Evolutionary conservation across 148 eudicot species (phyloP), one percentile per base, ranked within the genome.

Genomic region (Fallopia convolvulus): DNA sequence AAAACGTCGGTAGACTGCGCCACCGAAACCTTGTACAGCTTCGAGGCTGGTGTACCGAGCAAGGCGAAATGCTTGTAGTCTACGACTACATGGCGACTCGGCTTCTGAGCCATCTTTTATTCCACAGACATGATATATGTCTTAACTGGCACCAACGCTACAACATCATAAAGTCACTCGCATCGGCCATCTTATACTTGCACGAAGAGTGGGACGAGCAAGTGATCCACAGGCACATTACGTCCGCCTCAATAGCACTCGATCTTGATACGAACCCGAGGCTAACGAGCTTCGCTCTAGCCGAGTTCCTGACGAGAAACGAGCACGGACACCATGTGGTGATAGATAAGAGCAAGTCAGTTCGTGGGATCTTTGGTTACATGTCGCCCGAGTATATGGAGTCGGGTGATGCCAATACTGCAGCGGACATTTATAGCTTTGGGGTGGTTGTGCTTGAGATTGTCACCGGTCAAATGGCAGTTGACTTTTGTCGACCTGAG

Each of bases 161-260:
- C 83, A 86, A 52, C 78, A 91, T 95, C 26, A 80, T 95, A 77
- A 87, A 80, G 79, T 90, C 99, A 12, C 94, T 95, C 15, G 98
- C 99, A 40, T 86, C 90, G 0, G 99, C 97, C 0, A 80, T 95
- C 61, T 75, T 86, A 1, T 95, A 95, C 75, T 89, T 95, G 12
- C 99, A 95, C 3, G 99, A 95, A 79, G 98, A 95, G 83, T 95
- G 99, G 99, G 98, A 95, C 18, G 97, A 95, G 72, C 94, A 93
- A 70, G 99, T 95, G n/a, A 91, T 95, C 66, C 99, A 95, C 81
- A 89, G 92, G 56, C 87, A 84, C 72, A 93, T 95, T 40, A 93
- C 96, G 55, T 95, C 97, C 1, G 86, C 97, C 3, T 93, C 99
- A 0, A 78, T 95, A 46, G 79, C 83, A 4, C 79, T 95, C 3